Conservation (phyloP, 2,329 filamentous ascomycete genomes). For the Diaporthe batatas region DNA sequence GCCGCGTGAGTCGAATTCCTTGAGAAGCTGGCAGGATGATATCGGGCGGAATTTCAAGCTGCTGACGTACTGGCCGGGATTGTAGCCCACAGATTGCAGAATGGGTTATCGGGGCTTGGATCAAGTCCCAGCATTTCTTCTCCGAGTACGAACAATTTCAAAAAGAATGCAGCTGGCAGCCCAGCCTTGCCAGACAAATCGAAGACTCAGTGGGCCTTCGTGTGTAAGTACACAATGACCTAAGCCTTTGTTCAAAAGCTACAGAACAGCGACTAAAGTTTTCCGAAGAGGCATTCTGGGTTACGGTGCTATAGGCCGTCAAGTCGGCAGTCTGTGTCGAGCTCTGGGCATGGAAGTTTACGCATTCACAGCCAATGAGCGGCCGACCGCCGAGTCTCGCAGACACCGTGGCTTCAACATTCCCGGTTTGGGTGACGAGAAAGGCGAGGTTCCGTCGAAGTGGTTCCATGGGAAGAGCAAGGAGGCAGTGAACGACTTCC, state of each 20-base stretch:
- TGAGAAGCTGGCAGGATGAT: background rate
- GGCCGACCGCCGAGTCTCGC: conserved; percentile 69
- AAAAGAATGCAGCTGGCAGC: conserved; percentile 49
- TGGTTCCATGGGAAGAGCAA: conserved; percentile 56
- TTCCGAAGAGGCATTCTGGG: conserved; percentile 53
- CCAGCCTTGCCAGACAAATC: conserved; percentile 42
- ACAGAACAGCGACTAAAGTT: background rate
- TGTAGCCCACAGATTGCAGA: conserved; percentile 55
- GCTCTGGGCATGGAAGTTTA: conserved; percentile 76
- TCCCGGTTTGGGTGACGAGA: conserved; percentile 68
- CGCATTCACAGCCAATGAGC: conserved; percentile 74
- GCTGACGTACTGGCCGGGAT: background rate
- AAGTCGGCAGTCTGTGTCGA: conserved; percentile 61
- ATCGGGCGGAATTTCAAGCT: background rate
- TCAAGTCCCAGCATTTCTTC: conserved; percentile 52
- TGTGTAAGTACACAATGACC: conserved; percentile 24
- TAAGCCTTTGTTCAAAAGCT: no score
- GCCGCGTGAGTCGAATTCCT: conserved; percentile 51
- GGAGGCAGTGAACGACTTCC: conserved; percentile 55
- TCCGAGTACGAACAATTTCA: conserved; percentile 49
- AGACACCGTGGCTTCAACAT: conserved; percentile 72
- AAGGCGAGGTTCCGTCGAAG: conserved; percentile 54
- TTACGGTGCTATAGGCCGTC: conserved; percentile 59
- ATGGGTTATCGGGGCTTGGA: conserved; percentile 56
- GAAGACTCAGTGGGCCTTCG: conserved; percentile 40